Evolutionary conservation across 164 flowering plant genomes (phyloP), one percentile per base, ranked within the genome.

Genomic region (Echeveria elegans): DNA sequence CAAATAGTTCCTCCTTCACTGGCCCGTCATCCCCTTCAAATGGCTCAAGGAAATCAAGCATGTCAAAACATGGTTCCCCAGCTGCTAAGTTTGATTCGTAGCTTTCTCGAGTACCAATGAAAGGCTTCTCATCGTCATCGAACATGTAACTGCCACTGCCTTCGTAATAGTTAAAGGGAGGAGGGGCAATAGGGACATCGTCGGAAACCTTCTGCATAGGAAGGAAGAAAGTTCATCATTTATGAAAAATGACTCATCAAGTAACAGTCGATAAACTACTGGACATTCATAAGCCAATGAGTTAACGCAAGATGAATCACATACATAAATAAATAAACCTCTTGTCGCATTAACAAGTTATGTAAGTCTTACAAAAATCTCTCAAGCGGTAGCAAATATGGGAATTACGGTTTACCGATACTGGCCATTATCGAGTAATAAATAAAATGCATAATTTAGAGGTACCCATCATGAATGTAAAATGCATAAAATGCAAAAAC

Each of bases 81-180:
- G 41, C 60, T 18, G 38, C 68, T 23, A 63, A 68, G 70, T 63
- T 59, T 58, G 32, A 31, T n/a, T 30, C 75, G 66, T 11, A 26
- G 23, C 64, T 18, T 47, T 62, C 34, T 18, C 66, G 73, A 45
- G 38, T 40, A 23, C 47, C 69, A 21, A 75, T 66, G 23, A 70
- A 41, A 43, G 79, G 79, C 68, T 73, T 73, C 38, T 67, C 71
- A 70, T 75, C 70, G 66, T 65, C 67, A 36, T 70, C 76, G 63
- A 53, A 26, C 12, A 72, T 61, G 38, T 70, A 21, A 63, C 74
- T 77, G 69, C 78, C 69, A 14, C 69, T 52, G 15, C 75, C 80
- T 8, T 78, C 84, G 60, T n/a, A n/a, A n/a, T n/a, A n/a, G n/a
- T n/a, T n/a, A n/a, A n/a, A n/a, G n/a, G n/a, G n/a, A n/a, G n/a